A percentile compares a stretch with the other conserved stretches of the same genome.
Evolutionary conservation across 2,329 filamentous ascomycete genomes (phyloP).

Genomic region (Neospermospora avenae): DNA sequence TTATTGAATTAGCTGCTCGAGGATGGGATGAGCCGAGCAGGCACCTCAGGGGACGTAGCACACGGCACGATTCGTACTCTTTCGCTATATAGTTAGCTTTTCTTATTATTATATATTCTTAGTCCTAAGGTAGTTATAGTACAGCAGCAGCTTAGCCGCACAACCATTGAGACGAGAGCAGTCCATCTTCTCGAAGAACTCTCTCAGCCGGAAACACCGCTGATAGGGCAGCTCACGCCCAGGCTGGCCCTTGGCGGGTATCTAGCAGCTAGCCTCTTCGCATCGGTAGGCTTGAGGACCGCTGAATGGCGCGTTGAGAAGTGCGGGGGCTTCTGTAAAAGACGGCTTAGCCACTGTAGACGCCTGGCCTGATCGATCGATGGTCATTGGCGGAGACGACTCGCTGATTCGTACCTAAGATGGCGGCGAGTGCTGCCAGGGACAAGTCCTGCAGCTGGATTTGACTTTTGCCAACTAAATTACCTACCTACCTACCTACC

Average conservation of each 20-base stretch:
- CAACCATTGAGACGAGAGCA: neutral
- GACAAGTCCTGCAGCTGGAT: neutral
- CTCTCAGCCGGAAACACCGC: no score
- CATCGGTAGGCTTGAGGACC: neutral
- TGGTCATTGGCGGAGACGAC: no score
- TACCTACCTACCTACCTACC: neutral
- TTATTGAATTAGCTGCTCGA: neutral
- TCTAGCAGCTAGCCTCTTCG: neutral
- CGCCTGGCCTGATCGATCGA: neutral
- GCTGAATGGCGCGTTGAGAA: neutral
- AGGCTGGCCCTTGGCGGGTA: neutral
- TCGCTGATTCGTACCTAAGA: no score
- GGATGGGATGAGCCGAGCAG: neutral
- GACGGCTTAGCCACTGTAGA: neutral
- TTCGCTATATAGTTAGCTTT: no score
- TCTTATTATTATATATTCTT: no score
- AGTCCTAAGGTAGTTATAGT: no score
- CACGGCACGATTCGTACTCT: no score
- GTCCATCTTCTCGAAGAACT: neutral
- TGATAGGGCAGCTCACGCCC: neutral
- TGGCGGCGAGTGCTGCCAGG: neutral
- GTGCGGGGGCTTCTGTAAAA: neutral
- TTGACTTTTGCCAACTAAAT: constrained; percentile 2
- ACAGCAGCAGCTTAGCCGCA: neutral
- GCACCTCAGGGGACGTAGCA: constrained; percentile 1